Evolutionary conservation across 768 basidiomycete species (phyloP), one percentile per base, ranked within the genome.

Genomic region (Auricularia auricula-judae): DNA sequence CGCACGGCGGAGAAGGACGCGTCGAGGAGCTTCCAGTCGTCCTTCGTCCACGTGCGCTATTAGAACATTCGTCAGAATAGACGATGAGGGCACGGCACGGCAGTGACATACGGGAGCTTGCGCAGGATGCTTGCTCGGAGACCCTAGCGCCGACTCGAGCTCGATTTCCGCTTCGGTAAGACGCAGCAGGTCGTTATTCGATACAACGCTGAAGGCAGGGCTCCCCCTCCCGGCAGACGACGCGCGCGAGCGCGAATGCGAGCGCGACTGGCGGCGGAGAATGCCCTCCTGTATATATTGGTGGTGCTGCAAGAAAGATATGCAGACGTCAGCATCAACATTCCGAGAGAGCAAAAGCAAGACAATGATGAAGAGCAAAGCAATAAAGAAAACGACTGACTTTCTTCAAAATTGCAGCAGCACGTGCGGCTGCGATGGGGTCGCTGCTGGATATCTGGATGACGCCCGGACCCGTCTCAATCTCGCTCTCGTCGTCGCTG

Each of bases 381-480:
- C n/a, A n/a, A n/a, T n/a, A n/a, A n/a, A n/a, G n/a, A n/a, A n/a
- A n/a, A n/a, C n/a, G n/a, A n/a, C n/a, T n/a, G n/a, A n/a, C n/a
- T 80, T 91, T 82, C 74, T 89, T 93, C 69, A 97, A 78, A 65
- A 97, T 94, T 0, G 94, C 94, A 39, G 91, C 93, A n/a, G 93
- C 94, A 60, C 91, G 78, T 2, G 93, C 94, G 58, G 94, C 94
- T 18, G 91, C 91, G 65, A 81, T 80, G 2, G 94, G 90, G 73
- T 96, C 90, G 23, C 84, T 83, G 65, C 90, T 92, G 2, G 86
- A 86, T 66, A 96, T 89, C 76, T 90, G 88, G 67, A 97, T 85
- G 4, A 95, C 76, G n/a, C 82, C 82, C 14, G 77, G 74, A 61
- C 84, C 63, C 11, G 63, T 44, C 18, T 42, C 47, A 1, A 18